Evolutionary conservation across 345 rosid genomes (phyloP).

Genomic region (Camelina neglecta): DNA sequence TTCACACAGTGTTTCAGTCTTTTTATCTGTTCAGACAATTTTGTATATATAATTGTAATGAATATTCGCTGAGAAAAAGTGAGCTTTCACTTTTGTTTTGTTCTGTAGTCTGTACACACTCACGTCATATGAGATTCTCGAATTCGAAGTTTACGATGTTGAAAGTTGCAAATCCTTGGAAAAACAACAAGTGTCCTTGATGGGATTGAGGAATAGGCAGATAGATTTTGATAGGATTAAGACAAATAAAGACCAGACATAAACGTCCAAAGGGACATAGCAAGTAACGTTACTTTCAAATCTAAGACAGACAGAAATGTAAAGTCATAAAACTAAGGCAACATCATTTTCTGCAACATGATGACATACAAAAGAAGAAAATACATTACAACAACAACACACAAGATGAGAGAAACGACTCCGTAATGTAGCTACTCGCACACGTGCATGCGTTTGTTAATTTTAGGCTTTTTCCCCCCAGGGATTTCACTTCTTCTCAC

Average conservation of each 20-base stretch:
- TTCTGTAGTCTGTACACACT: background rate
- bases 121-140: slow-evolving; percentile 26
- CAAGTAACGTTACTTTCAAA: slow-evolving; percentile 43
- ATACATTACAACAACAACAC: slow-evolving; percentile 2
- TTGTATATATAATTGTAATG: slow-evolving; percentile 15
- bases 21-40: slow-evolving; percentile 7
- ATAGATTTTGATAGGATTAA: slow-evolving; percentile 30
- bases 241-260: slow-evolving; percentile 39
- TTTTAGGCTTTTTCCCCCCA: slow-evolving; percentile 14
- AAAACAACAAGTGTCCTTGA: slow-evolving; percentile 4
- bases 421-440: slow-evolving; percentile 13
- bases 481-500: slow-evolving; percentile 46
- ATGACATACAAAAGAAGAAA: slow-evolving; percentile 7
- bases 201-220: slow-evolving; percentile 21
- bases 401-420: slow-evolving; percentile 29
- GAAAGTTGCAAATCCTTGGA: slow-evolving; percentile 23
- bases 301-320: slow-evolving; percentile 31
- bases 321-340: slow-evolving; percentile 39
- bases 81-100: background rate
- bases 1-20: slow-evolving; percentile 29
- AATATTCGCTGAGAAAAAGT: slow-evolving; percentile 40
- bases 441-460: slow-evolving; percentile 48
- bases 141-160: slow-evolving; percentile 33
- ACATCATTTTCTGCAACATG: slow-evolving; percentile 35
- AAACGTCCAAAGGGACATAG: slow-evolving; percentile 27